Conservation (phyloP, 2,329 filamentous ascomycete genomes). For the Dothideomycetes sp. region DNA sequence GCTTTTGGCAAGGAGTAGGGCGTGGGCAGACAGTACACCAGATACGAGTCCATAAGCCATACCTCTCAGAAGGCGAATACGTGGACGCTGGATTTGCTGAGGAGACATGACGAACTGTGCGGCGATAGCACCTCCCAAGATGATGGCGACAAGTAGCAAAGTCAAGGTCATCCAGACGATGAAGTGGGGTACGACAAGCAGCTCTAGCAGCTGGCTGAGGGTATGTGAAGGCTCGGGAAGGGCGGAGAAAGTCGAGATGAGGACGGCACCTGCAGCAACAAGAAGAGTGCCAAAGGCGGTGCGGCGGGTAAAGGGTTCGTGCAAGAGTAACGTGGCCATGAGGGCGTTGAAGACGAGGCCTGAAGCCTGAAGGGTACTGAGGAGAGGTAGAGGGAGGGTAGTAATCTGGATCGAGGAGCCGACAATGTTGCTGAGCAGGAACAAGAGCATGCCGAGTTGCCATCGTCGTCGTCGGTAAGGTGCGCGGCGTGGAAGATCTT, state of each 20-base stretch:
- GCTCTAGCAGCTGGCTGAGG: conserved; percentile 66
- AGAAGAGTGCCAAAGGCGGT: conserved; percentile 85
- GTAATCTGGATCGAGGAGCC: conserved; percentile 97
- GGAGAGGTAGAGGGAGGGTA: conserved; percentile 82
- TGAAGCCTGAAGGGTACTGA: conserved; percentile 91
- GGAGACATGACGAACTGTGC: conserved; percentile 23
- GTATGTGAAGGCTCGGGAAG: conserved; percentile 89
- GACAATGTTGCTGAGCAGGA: conserved; percentile 85
- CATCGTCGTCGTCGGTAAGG: conserved; percentile 85
- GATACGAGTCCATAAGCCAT: conserved; percentile 80
- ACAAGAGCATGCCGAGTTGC: conserved; percentile 96
- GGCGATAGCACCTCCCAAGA: conserved; percentile 37
- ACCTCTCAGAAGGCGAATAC: conserved; percentile 60
- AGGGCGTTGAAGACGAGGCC: conserved; percentile 98
- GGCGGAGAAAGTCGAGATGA: conserved; percentile 90
- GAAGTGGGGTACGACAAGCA: conserved; percentile 58
- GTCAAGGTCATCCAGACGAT: conserved; percentile 42
- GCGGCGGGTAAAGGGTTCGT: conserved; percentile 88
- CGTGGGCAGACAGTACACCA: conserved; percentile 88
- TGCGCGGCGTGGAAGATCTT: conserved; percentile 68
- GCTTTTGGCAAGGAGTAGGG: conserved; percentile 86
- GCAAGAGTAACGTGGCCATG: conserved; percentile 84
- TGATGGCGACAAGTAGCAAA: conserved; percentile 41
- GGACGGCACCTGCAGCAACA: conserved; percentile 75
- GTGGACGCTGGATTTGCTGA: conserved; percentile 28